Conservation (phyloP, 1,139 yeast species). For the Debaryomyces fabryi region DNA sequence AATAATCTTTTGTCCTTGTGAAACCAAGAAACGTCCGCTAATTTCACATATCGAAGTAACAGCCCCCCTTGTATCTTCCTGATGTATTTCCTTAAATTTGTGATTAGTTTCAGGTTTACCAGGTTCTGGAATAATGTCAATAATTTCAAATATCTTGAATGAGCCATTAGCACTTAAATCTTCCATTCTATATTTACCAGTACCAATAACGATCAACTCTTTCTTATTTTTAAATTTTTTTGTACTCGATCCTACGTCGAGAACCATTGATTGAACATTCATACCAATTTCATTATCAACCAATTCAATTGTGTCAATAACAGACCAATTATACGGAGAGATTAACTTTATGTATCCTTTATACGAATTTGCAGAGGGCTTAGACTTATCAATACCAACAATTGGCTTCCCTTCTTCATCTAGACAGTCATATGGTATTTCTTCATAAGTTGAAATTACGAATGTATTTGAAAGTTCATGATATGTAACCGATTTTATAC, state of each 20-base stretch:
- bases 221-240: conserved; percentile 59
- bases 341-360: conserved; percentile 66
- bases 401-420: conserved; percentile 77
- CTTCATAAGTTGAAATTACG: conserved; percentile 63
- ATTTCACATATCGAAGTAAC: conserved; percentile 78
- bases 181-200: conserved; percentile 77
- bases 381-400: conserved; percentile 57
- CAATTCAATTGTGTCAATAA: conserved; percentile 70
- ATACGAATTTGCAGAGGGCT: conserved; percentile 54
- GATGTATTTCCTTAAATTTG: conserved; percentile 73
- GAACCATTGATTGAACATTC: conserved; percentile 58
- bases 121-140: conserved; percentile 89
- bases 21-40: conserved; percentile 79
- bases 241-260: conserved; percentile 51
- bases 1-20: conserved; percentile 87
- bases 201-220: conserved; percentile 78
- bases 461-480: conserved; percentile 71
- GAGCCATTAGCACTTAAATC: conserved; percentile 83
- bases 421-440: conserved; percentile 62
- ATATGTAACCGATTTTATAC: conserved; percentile 70
- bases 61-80: conserved; percentile 84
- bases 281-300: conserved; percentile 69
- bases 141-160: conserved; percentile 72
- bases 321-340: conserved; percentile 76
- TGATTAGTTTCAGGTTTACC: conserved; percentile 83